Base-by-base conservation (phyloP, 73 alveolate species). In the Paramecium biaurelia region DNA sequence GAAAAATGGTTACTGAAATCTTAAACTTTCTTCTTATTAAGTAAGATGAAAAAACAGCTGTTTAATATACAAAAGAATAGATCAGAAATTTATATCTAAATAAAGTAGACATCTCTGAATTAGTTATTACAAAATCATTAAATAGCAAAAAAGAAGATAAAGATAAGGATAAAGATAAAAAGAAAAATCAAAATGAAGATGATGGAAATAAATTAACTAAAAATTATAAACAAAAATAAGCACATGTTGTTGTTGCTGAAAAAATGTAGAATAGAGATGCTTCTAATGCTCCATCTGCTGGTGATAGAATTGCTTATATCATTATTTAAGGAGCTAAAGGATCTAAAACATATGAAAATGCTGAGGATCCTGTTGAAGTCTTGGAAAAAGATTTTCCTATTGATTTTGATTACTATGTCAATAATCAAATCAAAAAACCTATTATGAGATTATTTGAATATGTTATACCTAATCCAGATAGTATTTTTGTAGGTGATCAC, bases 161-260 rank as follows among this genome's bases (percentile, higher is more conserved):
- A 3, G 97, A 93, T 63, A 96, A 95, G 57, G 87, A 94, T 67
- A 95, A 95, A 57, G 85, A 85, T n/a, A 92, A 85, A 47, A 89
- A 92, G 79, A 49, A 85, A n/a, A 79, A 37, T 45, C 70, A 63
- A 28, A 92, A 85, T 57, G 93, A 92, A 37, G 93, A 57, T 56
- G 85, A 85, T 37, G 92, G 85, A 74, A 93, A 87, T 23, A 89
- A 63, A 28, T 70, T 45, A 86, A 92, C 70, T 21, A 47, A 89
- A 79, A 85, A 85, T 47, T 98, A 99, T 85, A 95, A 92, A 38
- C 98, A 98, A 26, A 98, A 95, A 88, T 98, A 97, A 93, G 99
- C 99, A 12, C 99, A 99, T 96, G 99, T 99, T 21, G 99, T 97
- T 94, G 96, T 99, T 63, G 99, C 99, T 45, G 99, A 98, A 92